Base-by-base conservation (phyloP, 345 rosid species). In the Triadica sebifera region DNA sequence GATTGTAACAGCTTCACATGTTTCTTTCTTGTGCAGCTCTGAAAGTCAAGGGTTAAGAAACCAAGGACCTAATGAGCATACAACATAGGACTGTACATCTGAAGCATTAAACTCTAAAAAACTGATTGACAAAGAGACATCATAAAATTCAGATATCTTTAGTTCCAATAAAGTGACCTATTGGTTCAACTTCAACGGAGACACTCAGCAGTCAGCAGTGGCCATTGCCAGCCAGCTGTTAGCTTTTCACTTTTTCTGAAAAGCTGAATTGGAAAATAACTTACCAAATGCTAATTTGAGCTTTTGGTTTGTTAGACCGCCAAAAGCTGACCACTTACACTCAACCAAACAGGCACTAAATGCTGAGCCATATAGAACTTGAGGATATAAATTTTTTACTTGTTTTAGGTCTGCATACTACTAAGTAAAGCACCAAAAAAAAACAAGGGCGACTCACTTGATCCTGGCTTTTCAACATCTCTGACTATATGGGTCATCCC, bases 11-110 rank as follows among this genome's bases (percentile, higher is more conserved):
- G 94, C 91, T 71, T 91, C 97, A 67, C 93, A 90, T 2, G 94
- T 84, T 83, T 91, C 94, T 79, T 90, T 90, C 89, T 91, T 91
- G 89, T 90, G 93, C 65, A 91, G 91, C 85, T 91, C 94, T 91
- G 73, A 8, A 47, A 29, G 9, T 71, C 47, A 59, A 2, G 47
- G 3, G 38, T 13, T 22, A 3, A 22, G 5, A 24, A 24, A 45
- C 25, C 5, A 8, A 19, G 34, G 2, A 38, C 38, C 1, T 19
- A n/a, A 3, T 69, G 3, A 69, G 43, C 46, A 41, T 41, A 41
- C 50, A 64, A n/a, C 29, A 19, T 19, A 3, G 24, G 0, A 29
- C 15, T n/a, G 25, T 20, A 19, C 41, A 16, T n/a, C 12, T 41
- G 8, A 16, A 16, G 20, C 22, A 38, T 19, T 8, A 41, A 41